Base-by-base conservation (phyloP, 2,329 filamentous ascomycete species). In the Nemania sp. region DNA sequence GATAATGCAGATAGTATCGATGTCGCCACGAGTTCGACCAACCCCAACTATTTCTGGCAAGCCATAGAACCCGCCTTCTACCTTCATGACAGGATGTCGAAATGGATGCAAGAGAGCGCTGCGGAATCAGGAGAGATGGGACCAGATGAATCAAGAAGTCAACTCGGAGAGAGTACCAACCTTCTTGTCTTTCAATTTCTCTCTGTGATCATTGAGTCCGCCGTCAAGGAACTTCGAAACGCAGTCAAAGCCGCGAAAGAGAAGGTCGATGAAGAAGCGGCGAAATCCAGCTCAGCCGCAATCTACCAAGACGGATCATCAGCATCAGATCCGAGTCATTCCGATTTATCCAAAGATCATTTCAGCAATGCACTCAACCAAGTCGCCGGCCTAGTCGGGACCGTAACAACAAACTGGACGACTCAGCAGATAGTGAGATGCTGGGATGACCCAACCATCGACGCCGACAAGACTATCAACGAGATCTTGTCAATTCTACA, bases 351-450 rank as follows among this genome's bases (percentile, higher is more conserved):
- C 23, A 84, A 84, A 66, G 81, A 84, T 54, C 81, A 84, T 62
- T 84, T 84, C 59, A 77, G 77, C 65, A 83, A 84, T 61, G 72
- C 80, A 11, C 75, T 84, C 52, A 84, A 84, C 60, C 74, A 79
- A 54, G 78, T 79, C 0, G 79, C 80, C 1, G 80, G 80, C 2
- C 73, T 77, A 14, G 77, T 84, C 19, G 81, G 79, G 6, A 73
- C 79, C 6, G 74, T 75, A 1, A 86, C 88, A 37, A 72, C 89
- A 14, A 80, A 86, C 66, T 90, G 86, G 65, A 77, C 83, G 20
- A 84, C 83, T 0, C 86, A 87, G 5, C 80, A 86, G 5, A 74
- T 90, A 23, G 76, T 90, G 22, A 86, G 85, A 64, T 86, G 86
- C 31, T 89, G 85, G 84, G 83, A 90, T 57, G 79, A 89, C 63